Conservation (phyloP, 139 green algal genomes). For the Asterochloris erici region DNA sequence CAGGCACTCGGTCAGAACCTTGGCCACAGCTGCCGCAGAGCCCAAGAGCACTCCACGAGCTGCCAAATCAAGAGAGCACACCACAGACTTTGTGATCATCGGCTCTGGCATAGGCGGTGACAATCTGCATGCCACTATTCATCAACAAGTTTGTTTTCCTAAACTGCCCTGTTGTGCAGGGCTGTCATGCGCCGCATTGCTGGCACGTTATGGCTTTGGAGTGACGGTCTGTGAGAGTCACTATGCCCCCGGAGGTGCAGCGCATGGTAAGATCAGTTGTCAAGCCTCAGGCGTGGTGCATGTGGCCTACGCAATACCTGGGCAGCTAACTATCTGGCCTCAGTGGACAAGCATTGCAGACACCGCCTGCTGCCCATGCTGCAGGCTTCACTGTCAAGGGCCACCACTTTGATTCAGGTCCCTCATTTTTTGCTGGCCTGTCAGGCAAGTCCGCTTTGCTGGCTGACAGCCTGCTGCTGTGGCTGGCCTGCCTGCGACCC, state of each 20-base stretch:
- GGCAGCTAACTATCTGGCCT: too few species aligned
- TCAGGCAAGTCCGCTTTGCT: not conserved
- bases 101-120: slow-evolving; percentile 60
- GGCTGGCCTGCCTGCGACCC: too few species aligned
- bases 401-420: slow-evolving; percentile 86
- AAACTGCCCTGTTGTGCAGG: slow-evolving; percentile 17
- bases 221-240: slow-evolving; percentile 80
- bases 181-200: slow-evolving; percentile 70
- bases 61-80: slow-evolving; percentile 14
- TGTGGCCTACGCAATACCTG: too few species aligned
- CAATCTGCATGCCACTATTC: not conserved
- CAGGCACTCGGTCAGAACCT: too few species aligned
- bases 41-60: too few species aligned
- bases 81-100: slow-evolving; percentile 66
- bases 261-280: slow-evolving; percentile 42
- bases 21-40: too few species aligned
- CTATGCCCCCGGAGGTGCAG: slow-evolving; percentile 75
- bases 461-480: too few species aligned
- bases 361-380: too few species aligned
- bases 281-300: too few species aligned
- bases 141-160: not conserved
- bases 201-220: slow-evolving; percentile 61
- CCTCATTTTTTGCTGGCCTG: slow-evolving; percentile 82
- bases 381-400: slow-evolving; percentile 61
- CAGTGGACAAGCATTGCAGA: too few species aligned